phyloP scores from a whole-genome alignment of 2,329 filamentous ascomycete genomes.

The Diaporthe citrichinensis region DNA sequence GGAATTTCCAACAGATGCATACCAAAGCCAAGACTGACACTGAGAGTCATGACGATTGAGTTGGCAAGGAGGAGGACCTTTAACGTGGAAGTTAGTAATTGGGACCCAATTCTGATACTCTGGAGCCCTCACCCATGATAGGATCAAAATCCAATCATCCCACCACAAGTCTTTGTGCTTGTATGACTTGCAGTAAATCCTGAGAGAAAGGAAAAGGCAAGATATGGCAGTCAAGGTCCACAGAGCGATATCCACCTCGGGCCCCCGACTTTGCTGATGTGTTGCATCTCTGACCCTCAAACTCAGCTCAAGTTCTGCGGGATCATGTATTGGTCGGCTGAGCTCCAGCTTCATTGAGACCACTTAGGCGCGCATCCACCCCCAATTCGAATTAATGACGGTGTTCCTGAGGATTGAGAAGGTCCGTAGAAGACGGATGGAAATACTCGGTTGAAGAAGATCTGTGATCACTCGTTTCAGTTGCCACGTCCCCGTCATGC shows the following conservation, averaged over 20 bases:
- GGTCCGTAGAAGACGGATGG: no score
- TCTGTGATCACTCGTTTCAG: not conserved
- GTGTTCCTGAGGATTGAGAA: fast-evolving
- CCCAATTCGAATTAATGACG: no score
- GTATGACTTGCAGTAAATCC: conserved; percentile 11
- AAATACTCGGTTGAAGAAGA: not conserved
- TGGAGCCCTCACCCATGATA: not conserved
- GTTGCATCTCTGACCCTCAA: not conserved
- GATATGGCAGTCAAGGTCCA: not conserved
- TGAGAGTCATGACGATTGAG: not conserved
- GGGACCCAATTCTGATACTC: fast-evolving
- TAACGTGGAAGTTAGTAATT: not conserved
- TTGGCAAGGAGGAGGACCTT: conserved; percentile 17
- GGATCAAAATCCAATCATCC: conserved; percentile 14
- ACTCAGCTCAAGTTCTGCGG: not conserved
- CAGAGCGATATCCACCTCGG: not conserved
- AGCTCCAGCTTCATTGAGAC: not conserved
- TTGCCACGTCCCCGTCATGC: not conserved
- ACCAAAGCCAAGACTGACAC: conserved; percentile 23
- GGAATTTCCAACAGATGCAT: conserved; percentile 4
- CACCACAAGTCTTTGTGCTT: conserved; percentile 18
- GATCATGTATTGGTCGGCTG: not conserved
- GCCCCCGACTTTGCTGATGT: not conserved
- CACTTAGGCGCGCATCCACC: not conserved
- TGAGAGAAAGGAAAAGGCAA: not conserved